Conservation (phyloP, 345 rosid genomes). For the Melaleuca alternifolia region DNA sequence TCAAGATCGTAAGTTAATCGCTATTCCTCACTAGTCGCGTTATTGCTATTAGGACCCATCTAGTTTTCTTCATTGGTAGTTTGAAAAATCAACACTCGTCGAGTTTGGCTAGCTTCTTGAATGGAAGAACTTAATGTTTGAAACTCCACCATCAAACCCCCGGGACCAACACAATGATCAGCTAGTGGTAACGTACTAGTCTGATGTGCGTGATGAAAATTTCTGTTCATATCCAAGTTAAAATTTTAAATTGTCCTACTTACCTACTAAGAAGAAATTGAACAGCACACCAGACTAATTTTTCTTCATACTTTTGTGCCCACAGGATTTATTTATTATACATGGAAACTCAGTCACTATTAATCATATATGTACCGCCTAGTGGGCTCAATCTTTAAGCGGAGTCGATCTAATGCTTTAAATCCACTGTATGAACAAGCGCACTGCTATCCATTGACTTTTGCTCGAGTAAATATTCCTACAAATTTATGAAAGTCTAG, state of each 20-base stretch:
- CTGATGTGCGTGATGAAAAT: background rate
- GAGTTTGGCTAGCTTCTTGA: background rate
- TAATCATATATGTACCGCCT: background rate
- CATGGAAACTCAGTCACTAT: background rate
- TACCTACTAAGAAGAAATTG: background rate
- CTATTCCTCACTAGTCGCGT: background rate
- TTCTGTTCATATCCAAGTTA: background rate
- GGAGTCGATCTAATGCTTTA: background rate
- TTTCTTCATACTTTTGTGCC: background rate
- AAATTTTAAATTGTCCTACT: background rate
- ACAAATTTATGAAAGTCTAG: background rate
- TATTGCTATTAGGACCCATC: background rate
- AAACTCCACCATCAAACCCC: background rate
- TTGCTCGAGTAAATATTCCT: background rate
- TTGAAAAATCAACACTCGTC: background rate
- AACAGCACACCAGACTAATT: background rate
- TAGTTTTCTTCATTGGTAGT: background rate
- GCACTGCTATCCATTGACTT: background rate
- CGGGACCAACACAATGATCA: background rate
- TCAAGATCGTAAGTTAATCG: constrained; percentile 47
- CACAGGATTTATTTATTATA: background rate
- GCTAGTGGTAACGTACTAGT: background rate
- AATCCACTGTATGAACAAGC: background rate
- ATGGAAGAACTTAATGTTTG: background rate
- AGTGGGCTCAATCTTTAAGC: background rate